Evolutionary conservation across 106 monocot species (phyloP), one percentile per base, ranked within the genome.

Genomic region (Platanthera zijinensis): DNA sequence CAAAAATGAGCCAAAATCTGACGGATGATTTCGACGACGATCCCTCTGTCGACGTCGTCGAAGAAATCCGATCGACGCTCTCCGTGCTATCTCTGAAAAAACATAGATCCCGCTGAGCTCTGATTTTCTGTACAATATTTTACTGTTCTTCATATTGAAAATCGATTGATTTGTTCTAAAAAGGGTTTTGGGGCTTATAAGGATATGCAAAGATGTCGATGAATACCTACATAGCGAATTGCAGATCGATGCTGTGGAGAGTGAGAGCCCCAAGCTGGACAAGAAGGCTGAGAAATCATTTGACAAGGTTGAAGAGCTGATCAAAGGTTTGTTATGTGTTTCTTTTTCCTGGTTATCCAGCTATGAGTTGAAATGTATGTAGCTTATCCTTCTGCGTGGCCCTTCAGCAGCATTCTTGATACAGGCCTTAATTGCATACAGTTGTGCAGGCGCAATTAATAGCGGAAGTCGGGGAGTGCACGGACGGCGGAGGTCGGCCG

Each of bases 261-360:
- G 74, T 53, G 84, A 86, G 78, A 77, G 75, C 39, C 79, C 76
- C 0, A 59, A 83, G 69, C 73, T 81, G 17, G 71, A 85, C 56
- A 78, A 81, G 57, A 75, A 75, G 71, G 85, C 82, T 76, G 74
- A 22, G 46, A 84, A 84, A 47, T 85, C 80, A 32, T 85, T 89
- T 59, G 82, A 92, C 46, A 74, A 71, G 51, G 85, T 89, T 47
- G 85, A 85, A 50, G 80, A 75, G 77, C 73, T 82, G 2, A 87
- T 92, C n/a, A 85, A 86, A 85, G 87, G 92, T 92, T n/a, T 62
- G 84, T 52, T 71, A 32, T 18, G n/a, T 15, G 56, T 69, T 70
- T 73, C 47, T 32, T 30, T 32, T 64, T 3, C 21, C 64, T 9
- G 1, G 5, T 64, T 28, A 64, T n/a, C n/a, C 2, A 32, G 28